Conservation (phyloP, 164 flowering plant species). For the Chimonanthus salicifolius region DNA sequence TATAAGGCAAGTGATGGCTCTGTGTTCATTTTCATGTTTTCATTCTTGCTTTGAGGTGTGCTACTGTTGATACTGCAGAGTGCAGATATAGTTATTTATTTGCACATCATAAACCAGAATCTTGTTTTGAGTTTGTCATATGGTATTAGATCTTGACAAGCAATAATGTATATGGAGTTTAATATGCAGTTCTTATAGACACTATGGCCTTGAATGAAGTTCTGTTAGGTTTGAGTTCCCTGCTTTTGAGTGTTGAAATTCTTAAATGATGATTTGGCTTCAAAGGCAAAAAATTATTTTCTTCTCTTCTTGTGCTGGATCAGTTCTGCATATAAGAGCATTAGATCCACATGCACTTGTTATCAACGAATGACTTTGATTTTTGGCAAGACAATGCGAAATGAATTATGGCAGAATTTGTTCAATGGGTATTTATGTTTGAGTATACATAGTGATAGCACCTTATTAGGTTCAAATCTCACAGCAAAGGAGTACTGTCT, state of each 20-base stretch:
- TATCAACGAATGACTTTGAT: background rate
- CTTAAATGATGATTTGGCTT: background rate
- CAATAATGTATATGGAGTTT: background rate
- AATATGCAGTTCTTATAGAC: background rate
- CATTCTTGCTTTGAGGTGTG: background rate
- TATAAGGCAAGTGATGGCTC: slow-evolving; percentile 48
- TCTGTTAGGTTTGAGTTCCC: background rate
- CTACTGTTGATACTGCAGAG: background rate
- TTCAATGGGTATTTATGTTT: too few relatives aligned
- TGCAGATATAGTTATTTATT: background rate
- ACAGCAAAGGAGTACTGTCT: too few relatives aligned
- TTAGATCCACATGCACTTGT: background rate
- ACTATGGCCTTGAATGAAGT: background rate
- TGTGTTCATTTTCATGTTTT: background rate
- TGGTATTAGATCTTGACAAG: background rate
- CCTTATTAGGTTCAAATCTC: too few relatives aligned
- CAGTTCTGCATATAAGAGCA: background rate
- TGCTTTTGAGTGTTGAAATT: background rate
- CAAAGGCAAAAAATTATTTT: background rate
- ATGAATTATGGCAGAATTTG: background rate
- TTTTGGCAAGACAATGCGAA: background rate
- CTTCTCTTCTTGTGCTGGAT: background rate
- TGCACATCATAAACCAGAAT: background rate
- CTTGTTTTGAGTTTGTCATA: background rate
- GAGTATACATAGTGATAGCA: too few relatives aligned